Evolutionary conservation across 495 filamentous ascomycete species (phyloP), one percentile per base, ranked within the genome.

Genomic region (Trichocladium uniseriatum): DNA sequence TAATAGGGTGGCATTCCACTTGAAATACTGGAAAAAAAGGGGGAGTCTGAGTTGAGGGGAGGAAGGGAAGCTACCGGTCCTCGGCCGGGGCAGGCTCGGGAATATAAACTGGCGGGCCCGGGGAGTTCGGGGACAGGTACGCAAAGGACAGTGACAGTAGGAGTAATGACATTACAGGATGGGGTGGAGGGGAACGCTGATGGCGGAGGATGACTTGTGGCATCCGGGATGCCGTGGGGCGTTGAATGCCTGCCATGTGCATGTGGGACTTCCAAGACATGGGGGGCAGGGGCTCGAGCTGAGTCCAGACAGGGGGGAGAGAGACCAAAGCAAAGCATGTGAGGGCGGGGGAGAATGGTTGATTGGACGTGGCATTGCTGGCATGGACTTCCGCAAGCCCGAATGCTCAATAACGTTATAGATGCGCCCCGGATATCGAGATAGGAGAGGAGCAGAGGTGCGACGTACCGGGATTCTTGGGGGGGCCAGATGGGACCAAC

Each of bases 1-100:
- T 72, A 94, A 65, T 89, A 92, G 52, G 76, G 68, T 70, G 86
- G 86, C 86, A 91, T 92, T 64, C 68, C 69, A 72, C 66, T 69
- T 46, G 63, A 62, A 57, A 51, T 59, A 52, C 52, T 44, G 38
- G 0, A 47, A 16, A 6, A 40, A 35, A 32, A 38, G 34, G 18
- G 29, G 21, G 24, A 38, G 15, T 2, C 35, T 16, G 20, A 20
- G 9, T 7, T 8, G 14, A 50, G 52, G 24, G 14, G 19, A 40
- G 40, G 32, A 35, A 51, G 38, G n/a, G 16, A 31, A 24, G 37
- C 19, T 29, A 38, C 38, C 45, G 54, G 43, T 43, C 14, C 35
- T 53, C 42, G 52, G 53, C 48, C 52, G 57, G 55, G 49, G 18
- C 16, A 45, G 27, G 14, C 43, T 48, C 51, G 50, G 49, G 45